phyloP scores from a whole-genome alignment of 2,329 filamentous ascomycete genomes.

The Pseudogymnoascus pannorum region DNA sequence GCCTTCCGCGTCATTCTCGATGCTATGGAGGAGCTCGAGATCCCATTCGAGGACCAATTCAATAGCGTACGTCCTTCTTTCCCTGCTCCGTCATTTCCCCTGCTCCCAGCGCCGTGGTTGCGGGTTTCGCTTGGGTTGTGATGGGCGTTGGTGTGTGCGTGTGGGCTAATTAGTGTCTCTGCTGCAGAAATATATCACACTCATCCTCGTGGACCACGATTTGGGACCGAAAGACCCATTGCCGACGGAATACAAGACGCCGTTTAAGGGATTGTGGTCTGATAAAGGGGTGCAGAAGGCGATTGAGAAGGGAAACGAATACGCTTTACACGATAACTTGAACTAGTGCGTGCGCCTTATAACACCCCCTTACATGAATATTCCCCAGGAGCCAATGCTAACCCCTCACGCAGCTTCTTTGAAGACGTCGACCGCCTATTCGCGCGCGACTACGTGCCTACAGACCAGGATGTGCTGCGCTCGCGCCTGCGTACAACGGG shows the following conservation, averaged over 20 bases:
- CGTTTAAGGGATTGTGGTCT: conserved; percentile 77
- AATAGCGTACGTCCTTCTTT: conserved; percentile 59
- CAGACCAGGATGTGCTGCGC: conserved; percentile 89
- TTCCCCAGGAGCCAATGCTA: neutral
- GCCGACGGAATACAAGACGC: conserved; percentile 67
- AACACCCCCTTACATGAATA: neutral
- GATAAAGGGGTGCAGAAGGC: conserved; percentile 78
- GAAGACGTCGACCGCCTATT: conserved; percentile 69
- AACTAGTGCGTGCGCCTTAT: conserved; percentile 62
- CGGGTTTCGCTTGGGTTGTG: conserved; percentile 12
- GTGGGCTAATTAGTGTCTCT: conserved; percentile 5
- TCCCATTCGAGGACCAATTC: conserved; percentile 68
- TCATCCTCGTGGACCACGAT: conserved; percentile 73
- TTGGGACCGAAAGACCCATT: conserved; percentile 76
- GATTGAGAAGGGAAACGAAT: conserved; percentile 93
- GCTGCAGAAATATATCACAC: conserved; percentile 64
- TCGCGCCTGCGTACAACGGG: conserved; percentile 87
- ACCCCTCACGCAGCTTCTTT: conserved; percentile 61
- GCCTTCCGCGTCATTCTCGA: conserved; percentile 86
- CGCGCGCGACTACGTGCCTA: conserved; percentile 72
- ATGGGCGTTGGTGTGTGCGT: neutral
- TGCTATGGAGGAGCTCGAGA: conserved; percentile 79
- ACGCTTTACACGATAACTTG: conserved; percentile 90
- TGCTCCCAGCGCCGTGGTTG: neutral
- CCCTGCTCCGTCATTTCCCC: neutral